Conservation (phyloP, 371 early-diverging fungal genomes). For the Globomyces sp. region DNA sequence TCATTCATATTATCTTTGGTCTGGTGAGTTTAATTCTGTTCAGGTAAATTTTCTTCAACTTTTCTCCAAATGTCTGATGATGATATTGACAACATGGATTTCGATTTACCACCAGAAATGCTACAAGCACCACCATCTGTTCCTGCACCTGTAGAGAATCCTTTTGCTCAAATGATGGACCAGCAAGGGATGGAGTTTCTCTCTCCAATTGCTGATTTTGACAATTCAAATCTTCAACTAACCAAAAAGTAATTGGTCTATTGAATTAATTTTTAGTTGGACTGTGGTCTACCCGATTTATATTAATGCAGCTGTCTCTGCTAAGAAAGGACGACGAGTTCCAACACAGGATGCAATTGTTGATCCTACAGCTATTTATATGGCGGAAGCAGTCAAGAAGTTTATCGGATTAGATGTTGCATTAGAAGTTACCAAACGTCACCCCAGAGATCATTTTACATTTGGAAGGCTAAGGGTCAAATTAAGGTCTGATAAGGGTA, state of each 20-base stretch:
- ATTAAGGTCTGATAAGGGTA: background rate
- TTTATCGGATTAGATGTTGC: slow-evolving; percentile 4
- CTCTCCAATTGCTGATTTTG: background rate
- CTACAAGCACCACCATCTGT: background rate
- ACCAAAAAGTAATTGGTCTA: background rate
- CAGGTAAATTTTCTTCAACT: too few species aligned
- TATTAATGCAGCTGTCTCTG: background rate
- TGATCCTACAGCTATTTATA: slow-evolving; percentile 2
- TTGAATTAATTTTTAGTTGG: slow-evolving; percentile 4
- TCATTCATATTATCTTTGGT: too few species aligned
- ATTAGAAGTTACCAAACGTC: slow-evolving; percentile 5
- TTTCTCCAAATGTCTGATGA: slow-evolving; percentile 4
- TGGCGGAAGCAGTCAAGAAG: slow-evolving; percentile 4
- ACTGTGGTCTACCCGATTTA: background rate
- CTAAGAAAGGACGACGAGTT: background rate
- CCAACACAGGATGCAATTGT: background rate
- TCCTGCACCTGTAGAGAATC: background rate
- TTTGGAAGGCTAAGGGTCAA: background rate
- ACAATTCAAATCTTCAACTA: too few species aligned
- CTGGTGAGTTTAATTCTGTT: too few species aligned
- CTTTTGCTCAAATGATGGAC: background rate
- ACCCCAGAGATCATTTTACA: slow-evolving; percentile 8
- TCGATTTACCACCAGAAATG: slow-evolving; percentile 8
- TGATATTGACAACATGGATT: slow-evolving; percentile 12
- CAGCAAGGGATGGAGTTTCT: background rate